phyloP scores from a whole-genome alignment of 129 eudicot genomes.

The Artemisia argyi region DNA sequence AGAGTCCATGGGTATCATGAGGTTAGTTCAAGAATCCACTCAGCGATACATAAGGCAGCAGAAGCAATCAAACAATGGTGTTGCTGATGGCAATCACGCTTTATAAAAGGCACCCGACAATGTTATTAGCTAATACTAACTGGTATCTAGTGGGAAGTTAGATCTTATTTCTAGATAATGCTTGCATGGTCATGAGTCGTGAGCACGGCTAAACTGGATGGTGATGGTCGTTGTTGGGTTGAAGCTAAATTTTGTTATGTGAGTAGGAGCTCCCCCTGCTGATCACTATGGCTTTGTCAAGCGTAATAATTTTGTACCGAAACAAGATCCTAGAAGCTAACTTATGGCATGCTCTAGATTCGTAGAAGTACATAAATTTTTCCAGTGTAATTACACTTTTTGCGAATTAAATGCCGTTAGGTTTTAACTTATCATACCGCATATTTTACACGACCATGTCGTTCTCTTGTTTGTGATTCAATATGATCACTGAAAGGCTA shows the following conservation, averaged over 20 bases:
- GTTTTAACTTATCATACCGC: neutral
- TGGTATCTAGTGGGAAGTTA: constrained; percentile 11
- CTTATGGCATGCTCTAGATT: constrained; percentile 22
- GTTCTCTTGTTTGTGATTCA: too few species aligned
- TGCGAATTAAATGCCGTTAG: constrained; percentile 1
- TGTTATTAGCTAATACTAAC: constrained; percentile 12
- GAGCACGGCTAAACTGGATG: constrained; percentile 2
- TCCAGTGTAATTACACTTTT: constrained; percentile 9
- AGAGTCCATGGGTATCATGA: constrained; percentile 40
- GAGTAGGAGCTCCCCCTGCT: constrained; percentile 31
- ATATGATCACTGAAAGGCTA: too few species aligned
- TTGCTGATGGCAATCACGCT: constrained; percentile 23
- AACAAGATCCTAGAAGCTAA: constrained; percentile 19
- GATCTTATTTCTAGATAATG: constrained; percentile 12
- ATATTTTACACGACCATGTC: neutral
- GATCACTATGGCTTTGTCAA: constrained; percentile 7
- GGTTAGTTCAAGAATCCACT: constrained; percentile 30
- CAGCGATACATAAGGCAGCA: constrained; percentile 39
- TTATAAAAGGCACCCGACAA: constrained; percentile 16
- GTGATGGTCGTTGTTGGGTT: constrained; percentile 21
- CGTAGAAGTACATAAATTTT: constrained; percentile 28
- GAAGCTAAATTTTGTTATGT: constrained; percentile 27
- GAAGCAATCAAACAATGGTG: constrained; percentile 28
- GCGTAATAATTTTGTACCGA: constrained; percentile 19
- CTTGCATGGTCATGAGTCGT: neutral